These are phyloP conservation scores for Xerocomellus intermedius DNA, from an alignment of 768 basidiomycete species.

Conservation along the genomic window DNA sequence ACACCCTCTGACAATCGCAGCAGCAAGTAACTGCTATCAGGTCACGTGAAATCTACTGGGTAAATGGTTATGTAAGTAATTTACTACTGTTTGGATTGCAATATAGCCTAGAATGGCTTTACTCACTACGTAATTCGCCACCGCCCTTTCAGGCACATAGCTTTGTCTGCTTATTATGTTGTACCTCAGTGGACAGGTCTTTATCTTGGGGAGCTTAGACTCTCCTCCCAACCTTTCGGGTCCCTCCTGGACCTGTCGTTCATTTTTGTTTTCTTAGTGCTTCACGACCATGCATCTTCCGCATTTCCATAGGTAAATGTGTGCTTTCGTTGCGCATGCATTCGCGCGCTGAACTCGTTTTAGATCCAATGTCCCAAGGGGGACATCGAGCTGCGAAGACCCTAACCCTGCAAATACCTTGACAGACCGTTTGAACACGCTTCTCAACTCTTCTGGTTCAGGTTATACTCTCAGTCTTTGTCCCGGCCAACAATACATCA, in stretches of 20 bases:
- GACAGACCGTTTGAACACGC: slow-evolving; percentile 62
- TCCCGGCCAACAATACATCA: slow-evolving; percentile 56
- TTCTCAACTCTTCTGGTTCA: slow-evolving; percentile 62
- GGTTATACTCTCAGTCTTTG: slow-evolving; percentile 71
- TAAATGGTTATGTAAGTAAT: neutral
- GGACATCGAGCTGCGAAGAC: slow-evolving; percentile 26
- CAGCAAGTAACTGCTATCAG: neutral
- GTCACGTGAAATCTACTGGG: slow-evolving; percentile 1
- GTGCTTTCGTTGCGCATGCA: neutral
- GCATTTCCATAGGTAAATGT: slow-evolving; percentile 8
- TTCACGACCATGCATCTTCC: slow-evolving; percentile 12
- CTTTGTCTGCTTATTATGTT: neutral
- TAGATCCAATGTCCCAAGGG: slow-evolving; percentile 2
- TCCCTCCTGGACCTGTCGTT: neutral
- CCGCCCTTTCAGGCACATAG: too few relatives aligned
- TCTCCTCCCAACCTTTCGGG: neutral
- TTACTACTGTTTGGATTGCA: neutral
- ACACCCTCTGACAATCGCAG: too few relatives aligned
- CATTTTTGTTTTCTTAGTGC: neutral
- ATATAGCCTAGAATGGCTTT: too few relatives aligned
- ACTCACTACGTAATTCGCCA: too few relatives aligned
- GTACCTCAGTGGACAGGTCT: too few relatives aligned
- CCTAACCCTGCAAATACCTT: slow-evolving; percentile 60
- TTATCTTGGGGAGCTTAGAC: neutral
- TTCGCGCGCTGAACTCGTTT: neutral